phyloP scores from a whole-genome alignment of 23 red algal genomes.

The Cyanidioschyzon merolae region DNA sequence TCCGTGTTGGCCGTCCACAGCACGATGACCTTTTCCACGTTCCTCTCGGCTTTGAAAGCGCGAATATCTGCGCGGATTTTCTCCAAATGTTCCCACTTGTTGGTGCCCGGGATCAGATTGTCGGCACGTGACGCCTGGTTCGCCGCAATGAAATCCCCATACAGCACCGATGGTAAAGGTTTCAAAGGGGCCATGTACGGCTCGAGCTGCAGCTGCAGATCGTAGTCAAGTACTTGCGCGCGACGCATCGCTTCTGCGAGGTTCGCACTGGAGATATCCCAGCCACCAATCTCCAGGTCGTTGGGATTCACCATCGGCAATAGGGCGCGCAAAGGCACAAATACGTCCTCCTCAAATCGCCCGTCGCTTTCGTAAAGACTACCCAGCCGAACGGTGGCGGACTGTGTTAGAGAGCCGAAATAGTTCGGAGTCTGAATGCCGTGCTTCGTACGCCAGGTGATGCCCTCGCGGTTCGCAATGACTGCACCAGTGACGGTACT shows the following conservation, averaged over 20 bases:
- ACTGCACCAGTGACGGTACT: slow-evolving; percentile 67
- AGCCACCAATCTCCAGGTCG: slow-evolving; percentile 81
- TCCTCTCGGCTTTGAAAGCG: slow-evolving; percentile 55
- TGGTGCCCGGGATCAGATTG: slow-evolving; percentile 58
- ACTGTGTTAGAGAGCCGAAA: slow-evolving; percentile 69
- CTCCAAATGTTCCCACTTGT: slow-evolving; percentile 75
- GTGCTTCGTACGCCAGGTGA: slow-evolving; percentile 83
- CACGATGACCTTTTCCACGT: slow-evolving; percentile 78
- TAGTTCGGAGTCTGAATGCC: slow-evolving; percentile 61
- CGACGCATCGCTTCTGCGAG: slow-evolving; percentile 67
- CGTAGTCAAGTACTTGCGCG: slow-evolving; percentile 83
- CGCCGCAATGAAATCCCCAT: slow-evolving; percentile 85
- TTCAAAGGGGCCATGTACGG: slow-evolving; percentile 38
- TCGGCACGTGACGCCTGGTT: slow-evolving; percentile 82
- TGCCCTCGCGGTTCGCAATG: slow-evolving; percentile 59
- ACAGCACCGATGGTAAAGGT: slow-evolving; percentile 73
- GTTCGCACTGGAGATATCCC: slow-evolving; percentile 86
- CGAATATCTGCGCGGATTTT: slow-evolving; percentile 67
- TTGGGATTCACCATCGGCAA: slow-evolving; percentile 87
- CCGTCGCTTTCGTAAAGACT: background rate
- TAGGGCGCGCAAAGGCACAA: slow-evolving; percentile 55
- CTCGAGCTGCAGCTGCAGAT: slow-evolving; percentile 68
- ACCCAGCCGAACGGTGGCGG: slow-evolving; percentile 77
- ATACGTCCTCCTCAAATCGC: slow-evolving; percentile 58
- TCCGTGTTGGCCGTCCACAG: slow-evolving; percentile 99